Base-by-base conservation (phyloP, 306 rosid species). In the Echinosophora koreensis region DNA sequence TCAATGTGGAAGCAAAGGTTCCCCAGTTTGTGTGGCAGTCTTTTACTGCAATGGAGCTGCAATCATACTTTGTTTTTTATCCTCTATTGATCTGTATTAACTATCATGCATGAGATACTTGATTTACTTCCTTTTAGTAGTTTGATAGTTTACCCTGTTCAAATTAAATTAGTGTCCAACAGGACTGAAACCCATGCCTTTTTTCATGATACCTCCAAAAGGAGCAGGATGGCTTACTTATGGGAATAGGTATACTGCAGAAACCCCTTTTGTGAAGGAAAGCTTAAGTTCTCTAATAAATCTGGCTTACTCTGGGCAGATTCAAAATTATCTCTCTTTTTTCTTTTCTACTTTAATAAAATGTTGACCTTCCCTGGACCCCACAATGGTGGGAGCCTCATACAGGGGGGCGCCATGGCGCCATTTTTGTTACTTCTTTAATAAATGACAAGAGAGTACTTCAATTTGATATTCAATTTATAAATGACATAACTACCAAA, bases 181-280 rank as follows among this genome's bases (percentile, higher is more conserved):
- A 57, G 34, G 57, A 46, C 5, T 34, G 41, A 47, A 37, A 1
- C 57, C 13, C 18, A 0, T 42, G 61, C 5, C 32, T 80, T 65
- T 73, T 44, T 37, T 37, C 35, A 71, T 64, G 60, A 16, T 17
- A 50, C 47, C 13, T 74, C 5, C 28, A 55, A 56, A 72, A 54
- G 50, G 58, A 65, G 15, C 22, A 16, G 54, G 56, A 64, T 32
- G 37, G 63, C 18, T 41, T 66, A 49, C 77, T 76, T 84, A 37
- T 50, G 70, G 46, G 54, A 69, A 14, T 47, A 65, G 44, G 46
- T 47, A 64, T 64, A 42, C 61, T 34, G 52, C 56, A 65, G 63
- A 71, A 56, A 57, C 18, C 77, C 54, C 71, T 12, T 54, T 63
- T 55, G 14, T 11, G 37, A 54, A 71, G 56, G 9, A 63, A 74